A percentile compares a stretch with the other conserved stretches of the same genome.
Evolutionary conservation across 2,329 filamentous ascomycete species (phyloP).

Genomic region (Claviceps purpurea): DNA sequence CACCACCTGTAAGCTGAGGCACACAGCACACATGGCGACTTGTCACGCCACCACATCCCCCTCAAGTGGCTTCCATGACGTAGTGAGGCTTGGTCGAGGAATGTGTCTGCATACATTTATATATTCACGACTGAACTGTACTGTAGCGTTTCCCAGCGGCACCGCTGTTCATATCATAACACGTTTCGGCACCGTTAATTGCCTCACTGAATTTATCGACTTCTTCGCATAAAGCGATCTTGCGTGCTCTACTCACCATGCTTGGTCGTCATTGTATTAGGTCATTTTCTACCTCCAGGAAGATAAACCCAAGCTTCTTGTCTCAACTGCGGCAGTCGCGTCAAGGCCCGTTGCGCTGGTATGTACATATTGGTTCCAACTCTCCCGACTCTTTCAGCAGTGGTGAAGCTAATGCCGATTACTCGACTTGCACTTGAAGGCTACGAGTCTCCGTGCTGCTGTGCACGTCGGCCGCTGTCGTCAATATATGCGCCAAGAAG

Average conservation of each 20-base stretch:
- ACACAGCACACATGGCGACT: not conserved
- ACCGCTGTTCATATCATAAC: not conserved
- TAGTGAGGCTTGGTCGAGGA: not conserved
- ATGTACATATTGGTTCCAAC: conserved; percentile 5
- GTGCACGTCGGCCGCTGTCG: conserved; percentile 6
- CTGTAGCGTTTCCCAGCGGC: not conserved
- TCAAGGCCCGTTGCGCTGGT: conserved; percentile 20
- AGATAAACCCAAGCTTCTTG: conserved; percentile 20
- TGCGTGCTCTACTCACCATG: not conserved
- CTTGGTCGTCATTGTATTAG: conserved; percentile 6
- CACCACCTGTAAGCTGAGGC: not conserved
- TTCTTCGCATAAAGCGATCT: not conserved
- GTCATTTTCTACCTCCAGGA: conserved; percentile 21
- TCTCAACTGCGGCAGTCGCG: conserved; percentile 18
- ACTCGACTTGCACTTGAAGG: not conserved
- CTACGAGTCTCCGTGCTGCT: not conserved
- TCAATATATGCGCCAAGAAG: conserved; percentile 19
- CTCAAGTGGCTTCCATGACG: not conserved
- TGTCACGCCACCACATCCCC: not conserved
- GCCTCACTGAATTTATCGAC: not conserved
- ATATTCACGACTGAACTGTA: too few relatives aligned
- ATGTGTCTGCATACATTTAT: not conserved
- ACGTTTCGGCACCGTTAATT: not conserved
- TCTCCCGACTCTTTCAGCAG: not conserved
- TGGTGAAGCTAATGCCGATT: not conserved